Conservation (phyloP, 345 rosid genomes). For the Xanthoceras sorbifolium region DNA sequence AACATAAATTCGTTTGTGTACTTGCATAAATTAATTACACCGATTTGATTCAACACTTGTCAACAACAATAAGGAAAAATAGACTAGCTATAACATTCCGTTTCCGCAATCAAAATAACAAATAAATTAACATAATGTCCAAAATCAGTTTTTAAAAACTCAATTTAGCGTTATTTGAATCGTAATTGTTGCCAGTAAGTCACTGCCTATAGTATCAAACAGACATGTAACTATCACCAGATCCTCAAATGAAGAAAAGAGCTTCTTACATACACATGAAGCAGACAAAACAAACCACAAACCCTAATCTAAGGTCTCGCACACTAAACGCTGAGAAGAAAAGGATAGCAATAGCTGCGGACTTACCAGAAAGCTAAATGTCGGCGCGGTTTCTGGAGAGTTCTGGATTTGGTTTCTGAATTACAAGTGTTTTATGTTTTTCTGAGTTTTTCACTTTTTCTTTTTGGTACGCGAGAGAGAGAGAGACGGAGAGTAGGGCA, state of each 20-base stretch:
- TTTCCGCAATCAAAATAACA: background rate
- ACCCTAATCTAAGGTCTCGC: constrained; percentile 12
- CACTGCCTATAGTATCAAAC: background rate
- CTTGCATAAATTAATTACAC: background rate
- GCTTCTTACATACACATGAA: background rate
- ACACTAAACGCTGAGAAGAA: background rate
- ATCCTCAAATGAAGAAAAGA: background rate
- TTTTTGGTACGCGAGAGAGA: background rate
- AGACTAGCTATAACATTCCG: too few relatives aligned
- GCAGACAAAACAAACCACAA: background rate
- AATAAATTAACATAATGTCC: background rate
- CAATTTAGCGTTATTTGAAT: background rate
- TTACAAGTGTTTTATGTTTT: background rate
- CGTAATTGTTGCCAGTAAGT: background rate
- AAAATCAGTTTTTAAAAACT: background rate
- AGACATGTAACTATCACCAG: background rate
- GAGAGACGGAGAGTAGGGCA: background rate
- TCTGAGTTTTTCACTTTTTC: background rate
- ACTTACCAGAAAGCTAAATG: background rate
- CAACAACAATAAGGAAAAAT: background rate
- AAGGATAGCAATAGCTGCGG: background rate
- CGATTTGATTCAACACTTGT: background rate
- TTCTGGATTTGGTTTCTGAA: background rate
- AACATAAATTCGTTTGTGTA: too few relatives aligned
- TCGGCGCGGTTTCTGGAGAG: background rate